Evolutionary conservation across 106 monocot genomes (phyloP).

Genomic region (Allium fistulosum): DNA sequence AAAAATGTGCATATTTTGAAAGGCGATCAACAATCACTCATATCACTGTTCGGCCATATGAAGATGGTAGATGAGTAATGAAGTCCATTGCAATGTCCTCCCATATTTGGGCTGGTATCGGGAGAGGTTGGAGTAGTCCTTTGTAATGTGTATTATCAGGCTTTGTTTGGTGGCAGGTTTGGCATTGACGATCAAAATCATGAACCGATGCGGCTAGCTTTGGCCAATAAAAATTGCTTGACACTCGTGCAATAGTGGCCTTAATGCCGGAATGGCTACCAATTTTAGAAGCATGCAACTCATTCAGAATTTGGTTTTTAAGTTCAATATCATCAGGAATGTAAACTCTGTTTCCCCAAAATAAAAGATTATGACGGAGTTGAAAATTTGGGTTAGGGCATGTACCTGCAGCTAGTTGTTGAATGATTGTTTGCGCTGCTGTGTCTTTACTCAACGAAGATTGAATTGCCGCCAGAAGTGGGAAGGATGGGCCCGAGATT

Average conservation of each 20-base stretch:
- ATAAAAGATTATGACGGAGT: no score
- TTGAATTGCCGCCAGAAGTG: no score
- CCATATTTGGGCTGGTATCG: slow-evolving; percentile 4
- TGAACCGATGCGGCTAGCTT: not conserved
- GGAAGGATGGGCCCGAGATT: no score
- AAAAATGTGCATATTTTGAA: not conserved
- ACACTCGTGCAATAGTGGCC: not conserved
- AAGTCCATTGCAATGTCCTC: slow-evolving; percentile 16
- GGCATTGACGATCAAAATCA: not conserved
- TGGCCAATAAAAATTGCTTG: not conserved
- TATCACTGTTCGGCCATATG: not conserved
- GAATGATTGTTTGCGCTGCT: no score
- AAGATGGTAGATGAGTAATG: slow-evolving; percentile 4
- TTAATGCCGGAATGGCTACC: slow-evolving; percentile 1
- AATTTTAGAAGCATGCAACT: not conserved
- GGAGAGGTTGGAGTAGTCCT: slow-evolving; percentile 10
- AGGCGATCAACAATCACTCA: slow-evolving; percentile 16
- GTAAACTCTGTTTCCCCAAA: no score
- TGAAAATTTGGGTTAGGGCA: no score
- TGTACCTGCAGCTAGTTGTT: no score
- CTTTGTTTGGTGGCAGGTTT: not conserved
- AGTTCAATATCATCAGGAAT: no score
- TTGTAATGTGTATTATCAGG: not conserved
- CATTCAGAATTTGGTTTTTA: not conserved
- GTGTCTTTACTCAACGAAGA: no score